These are phyloP conservation scores for Rhizopus delemar DNA, from an alignment of 371 early-diverging fungal species.

Conservation along the genomic window DNA sequence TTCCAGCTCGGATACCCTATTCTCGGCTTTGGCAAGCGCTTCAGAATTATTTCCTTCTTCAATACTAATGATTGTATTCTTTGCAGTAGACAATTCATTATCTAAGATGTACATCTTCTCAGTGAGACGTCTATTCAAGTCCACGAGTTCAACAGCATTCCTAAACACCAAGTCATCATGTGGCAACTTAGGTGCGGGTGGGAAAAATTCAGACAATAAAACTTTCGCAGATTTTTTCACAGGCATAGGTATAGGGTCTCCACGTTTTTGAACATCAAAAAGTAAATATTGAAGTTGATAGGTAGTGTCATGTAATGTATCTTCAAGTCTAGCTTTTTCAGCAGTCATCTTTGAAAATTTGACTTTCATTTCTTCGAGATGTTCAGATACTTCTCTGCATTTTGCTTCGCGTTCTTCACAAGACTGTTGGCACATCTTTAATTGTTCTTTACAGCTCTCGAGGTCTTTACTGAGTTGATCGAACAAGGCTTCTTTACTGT, in stretches of 20 bases:
- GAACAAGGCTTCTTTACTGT: constrained; percentile 5
- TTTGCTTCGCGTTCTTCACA: background rate
- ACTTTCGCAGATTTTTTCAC: background rate
- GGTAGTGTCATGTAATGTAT: constrained; percentile 18
- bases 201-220: background rate
- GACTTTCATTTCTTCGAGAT: background rate
- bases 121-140: constrained; percentile 5
- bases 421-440: background rate
- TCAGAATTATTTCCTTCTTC: background rate
- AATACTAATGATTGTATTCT: background rate
- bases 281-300: constrained; percentile 22
- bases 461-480: constrained; percentile 2
- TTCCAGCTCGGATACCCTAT: background rate
- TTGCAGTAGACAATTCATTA: background rate
- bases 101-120: background rate
- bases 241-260: constrained; percentile 12
- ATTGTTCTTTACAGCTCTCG: background rate
- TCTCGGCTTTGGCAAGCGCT: background rate
- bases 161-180: constrained; percentile 12
- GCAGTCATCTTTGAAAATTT: background rate
- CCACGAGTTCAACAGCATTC: constrained; percentile 14
- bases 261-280: constrained; percentile 13
- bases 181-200: background rate
- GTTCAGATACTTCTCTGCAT: background rate
- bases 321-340: constrained; percentile 2